These are phyloP conservation scores for Aspergillus proliferans DNA, from an alignment of 2,329 filamentous ascomycete genomes.

Conservation along the genomic window DNA sequence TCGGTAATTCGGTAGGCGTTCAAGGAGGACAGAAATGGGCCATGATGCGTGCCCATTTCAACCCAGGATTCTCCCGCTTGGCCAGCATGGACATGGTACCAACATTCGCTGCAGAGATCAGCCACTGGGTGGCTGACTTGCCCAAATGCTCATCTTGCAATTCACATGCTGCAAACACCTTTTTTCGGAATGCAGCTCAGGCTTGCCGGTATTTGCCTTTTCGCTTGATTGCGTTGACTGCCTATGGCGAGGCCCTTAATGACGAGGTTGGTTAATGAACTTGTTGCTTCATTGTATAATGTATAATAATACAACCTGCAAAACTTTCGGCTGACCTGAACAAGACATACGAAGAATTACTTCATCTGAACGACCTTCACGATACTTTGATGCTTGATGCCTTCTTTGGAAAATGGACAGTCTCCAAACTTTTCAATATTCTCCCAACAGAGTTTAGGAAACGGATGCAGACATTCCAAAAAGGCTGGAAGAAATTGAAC, in stretches of 20 bases:
- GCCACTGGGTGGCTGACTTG: not conserved
- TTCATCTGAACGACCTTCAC: not conserved
- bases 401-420: not conserved
- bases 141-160: not conserved
- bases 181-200: not conserved
- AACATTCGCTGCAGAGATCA: not conserved
- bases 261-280: not conserved
- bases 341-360: not conserved
- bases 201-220: not conserved
- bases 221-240: not conserved
- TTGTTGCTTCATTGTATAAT: not conserved
- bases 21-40: not conserved
- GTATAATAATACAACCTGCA: not conserved
- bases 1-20: not conserved
- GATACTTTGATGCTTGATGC: not conserved
- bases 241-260: not conserved
- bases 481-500: not conserved
- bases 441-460: not conserved
- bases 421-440: not conserved
- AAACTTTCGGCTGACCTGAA: not conserved
- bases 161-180: not conserved
- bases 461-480: not conserved
- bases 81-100: not conserved
- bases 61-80: not conserved
- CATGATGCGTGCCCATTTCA: not conserved